Evolutionary conservation across 257 asterid species (phyloP).

Genomic region (Solanum etuberosum): DNA sequence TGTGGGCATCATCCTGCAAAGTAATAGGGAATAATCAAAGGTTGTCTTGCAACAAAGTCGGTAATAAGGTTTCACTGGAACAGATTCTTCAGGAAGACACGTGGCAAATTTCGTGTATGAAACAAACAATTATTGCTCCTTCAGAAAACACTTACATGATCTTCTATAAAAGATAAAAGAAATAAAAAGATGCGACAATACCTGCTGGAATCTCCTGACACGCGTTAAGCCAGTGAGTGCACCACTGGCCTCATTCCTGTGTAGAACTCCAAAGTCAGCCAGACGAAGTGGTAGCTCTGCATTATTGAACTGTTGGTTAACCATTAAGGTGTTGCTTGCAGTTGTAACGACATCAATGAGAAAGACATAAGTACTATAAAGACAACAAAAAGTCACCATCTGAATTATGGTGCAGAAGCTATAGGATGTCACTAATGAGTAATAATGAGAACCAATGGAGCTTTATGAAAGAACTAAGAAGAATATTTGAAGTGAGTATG

Average conservation of each 20-base stretch:
- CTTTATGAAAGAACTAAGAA: background rate
- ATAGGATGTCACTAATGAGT: background rate
- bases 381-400: background rate
- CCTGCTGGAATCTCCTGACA: conserved; percentile 99
- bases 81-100: background rate
- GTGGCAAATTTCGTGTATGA: background rate
- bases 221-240: conserved; percentile 98
- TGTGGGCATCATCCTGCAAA: conserved; percentile 97
- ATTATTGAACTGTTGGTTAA: conserved; percentile 4
- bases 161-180: background rate
- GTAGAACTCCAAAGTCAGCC: conserved; percentile 97
- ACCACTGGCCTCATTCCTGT: conserved; percentile 97
- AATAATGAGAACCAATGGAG: background rate
- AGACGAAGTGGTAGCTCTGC: conserved; percentile 94
- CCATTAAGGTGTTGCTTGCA: background rate
- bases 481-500: background rate
- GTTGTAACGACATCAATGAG: background rate
- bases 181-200: conserved; percentile 7
- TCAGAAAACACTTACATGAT: background rate
- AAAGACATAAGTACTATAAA: background rate
- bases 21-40: conserved; percentile 11
- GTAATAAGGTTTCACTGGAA: background rate
- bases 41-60: background rate
- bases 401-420: background rate
- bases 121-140: background rate